Evolutionary conservation across 2,329 filamentous ascomycete species (phyloP).

Genomic region (Sporothrix euskadiensis): DNA sequence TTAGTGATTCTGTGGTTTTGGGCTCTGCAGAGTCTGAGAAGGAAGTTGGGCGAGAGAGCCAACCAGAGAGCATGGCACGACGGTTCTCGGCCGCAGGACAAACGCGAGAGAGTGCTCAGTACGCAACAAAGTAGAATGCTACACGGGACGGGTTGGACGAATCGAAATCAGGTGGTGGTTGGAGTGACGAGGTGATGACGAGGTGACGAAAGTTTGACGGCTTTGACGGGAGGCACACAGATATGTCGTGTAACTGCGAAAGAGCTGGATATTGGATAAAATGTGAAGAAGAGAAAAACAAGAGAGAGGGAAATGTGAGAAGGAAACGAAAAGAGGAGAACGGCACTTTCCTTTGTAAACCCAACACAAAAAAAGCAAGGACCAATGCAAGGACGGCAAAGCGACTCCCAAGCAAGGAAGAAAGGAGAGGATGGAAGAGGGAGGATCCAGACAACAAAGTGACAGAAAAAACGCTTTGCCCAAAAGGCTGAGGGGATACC

Average conservation of each 20-base stretch:
- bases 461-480: conserved; percentile 18
- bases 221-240: neutral
- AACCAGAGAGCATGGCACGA: conserved; percentile 9
- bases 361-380: neutral
- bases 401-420: neutral
- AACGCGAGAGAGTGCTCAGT: neutral
- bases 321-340: conserved; percentile 8
- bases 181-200: conserved; percentile 17
- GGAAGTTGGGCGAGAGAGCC: neutral
- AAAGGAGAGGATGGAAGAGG: neutral
- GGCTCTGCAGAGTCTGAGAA: neutral
- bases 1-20: neutral
- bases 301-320: neutral
- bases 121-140: neutral
- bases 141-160: conserved; percentile 20
- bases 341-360: neutral
- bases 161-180: conserved; percentile 11
- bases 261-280: neutral
- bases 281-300: neutral
- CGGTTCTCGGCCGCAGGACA: conserved; percentile 15
- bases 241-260: conserved; percentile 1
- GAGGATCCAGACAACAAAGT: neutral
- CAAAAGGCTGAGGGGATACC: conserved; percentile 21
- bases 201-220: conserved; percentile 8
- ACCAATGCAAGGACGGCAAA: neutral